Conservation (phyloP, 805 yeast species). For the Cyberlindnera subsufficiens region DNA sequence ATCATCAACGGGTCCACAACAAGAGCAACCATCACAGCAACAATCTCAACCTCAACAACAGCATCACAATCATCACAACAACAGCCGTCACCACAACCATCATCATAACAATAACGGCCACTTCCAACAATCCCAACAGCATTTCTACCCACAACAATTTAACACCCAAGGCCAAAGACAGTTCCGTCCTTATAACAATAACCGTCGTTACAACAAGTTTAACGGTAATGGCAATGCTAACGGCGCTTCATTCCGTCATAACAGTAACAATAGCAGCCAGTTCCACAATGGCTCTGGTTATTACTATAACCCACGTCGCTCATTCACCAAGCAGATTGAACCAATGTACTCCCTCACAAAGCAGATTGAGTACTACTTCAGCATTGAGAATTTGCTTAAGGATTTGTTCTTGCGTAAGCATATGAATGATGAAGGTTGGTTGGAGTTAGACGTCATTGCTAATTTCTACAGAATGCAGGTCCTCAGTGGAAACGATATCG, state of each 20-base stretch:
- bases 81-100: constrained; percentile 4
- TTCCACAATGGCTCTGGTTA: neutral
- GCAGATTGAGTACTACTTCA: constrained; percentile 89
- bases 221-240: constrained; percentile 9
- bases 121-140: constrained; percentile 7
- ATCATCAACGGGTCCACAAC: constrained; percentile 3
- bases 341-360: constrained; percentile 19
- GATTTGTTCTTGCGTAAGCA: constrained; percentile 78
- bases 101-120: constrained; percentile 2
- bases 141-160: constrained; percentile 10
- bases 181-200: constrained; percentile 20
- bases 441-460: constrained; percentile 56
- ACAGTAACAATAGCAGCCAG: neutral
- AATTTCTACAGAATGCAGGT: constrained; percentile 72
- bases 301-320: constrained; percentile 6
- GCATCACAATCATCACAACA: constrained; percentile 3
- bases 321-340: constrained; percentile 13
- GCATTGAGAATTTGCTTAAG: constrained; percentile 78
- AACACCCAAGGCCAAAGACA: constrained; percentile 12
- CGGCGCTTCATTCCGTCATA: constrained; percentile 8
- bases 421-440: constrained; percentile 73
- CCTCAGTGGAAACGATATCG: constrained; percentile 50
- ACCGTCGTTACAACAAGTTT: constrained; percentile 19
- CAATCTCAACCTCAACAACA: constrained; percentile 2
- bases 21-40: constrained; percentile 5